Evolutionary conservation across 306 rosid species (phyloP), one percentile per base, ranked within the genome.

Genomic region (Boehmeria nivea): DNA sequence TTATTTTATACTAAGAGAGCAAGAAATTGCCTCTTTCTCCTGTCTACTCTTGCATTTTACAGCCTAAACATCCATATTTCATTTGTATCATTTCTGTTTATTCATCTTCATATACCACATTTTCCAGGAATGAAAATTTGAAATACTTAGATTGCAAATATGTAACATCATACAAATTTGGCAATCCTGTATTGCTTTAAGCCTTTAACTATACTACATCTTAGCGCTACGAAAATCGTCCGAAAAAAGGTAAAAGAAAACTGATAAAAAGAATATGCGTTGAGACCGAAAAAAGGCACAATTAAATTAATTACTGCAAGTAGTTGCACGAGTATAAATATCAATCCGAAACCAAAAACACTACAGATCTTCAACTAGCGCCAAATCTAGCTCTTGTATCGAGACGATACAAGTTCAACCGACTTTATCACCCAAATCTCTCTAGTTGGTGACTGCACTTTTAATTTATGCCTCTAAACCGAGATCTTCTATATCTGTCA

Each of bases 401-500:
- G 49, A 21, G 23, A 53, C 19, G 51, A 40, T 63, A 55, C 47
- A 49, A 52, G 54, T 61, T 61, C 63, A 66, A 26, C 16, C 52
- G 36, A 64, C 28, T 52, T 40, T 25, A 18, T 38, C 42, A 53
- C 42, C 67, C 39, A 45, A 43, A 31, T 27, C 24, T 63, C 50
- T 34, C 27, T 72, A 38, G 57, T 59, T 28, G 34, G 28, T 16
- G 67, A 36, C 22, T 42, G 64, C 24, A 49, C 51, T 42, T 68
- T 63, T 37, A 27, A 43, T 60, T 70, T 64, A 42, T n/a, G 57
- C 5, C 57, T 59, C 38, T 43, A 72, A 54, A 73, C 71, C 52
- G 59, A 76, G 90, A 71, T 69, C 78, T 86, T 50, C 36, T 66
- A 52, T 77, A 82, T 72, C 99, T 81, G 75, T 77, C 83, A 43